Conservation (phyloP, 2,329 filamentous ascomycete species). For the Talaromyces sp. region DNA sequence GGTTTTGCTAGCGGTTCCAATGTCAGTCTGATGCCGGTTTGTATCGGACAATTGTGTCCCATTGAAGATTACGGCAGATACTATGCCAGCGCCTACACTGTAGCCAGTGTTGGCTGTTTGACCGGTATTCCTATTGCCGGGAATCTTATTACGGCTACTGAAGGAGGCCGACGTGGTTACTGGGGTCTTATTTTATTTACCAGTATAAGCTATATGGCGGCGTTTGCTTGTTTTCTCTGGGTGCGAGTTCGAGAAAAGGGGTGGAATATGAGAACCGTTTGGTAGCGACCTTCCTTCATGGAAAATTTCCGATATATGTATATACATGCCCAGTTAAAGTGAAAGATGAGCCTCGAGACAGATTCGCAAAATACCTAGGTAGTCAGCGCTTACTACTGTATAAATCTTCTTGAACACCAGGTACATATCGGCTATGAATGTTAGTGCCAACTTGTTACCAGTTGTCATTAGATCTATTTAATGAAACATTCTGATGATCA, state of each 20-base stretch:
- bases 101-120: conserved; percentile 23
- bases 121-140: conserved; percentile 24
- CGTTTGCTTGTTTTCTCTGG: conserved; percentile 10
- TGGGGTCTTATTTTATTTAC: conserved; percentile 18
- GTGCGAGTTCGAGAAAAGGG: conserved; percentile 7
- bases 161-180: conserved; percentile 17
- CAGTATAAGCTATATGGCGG: conserved; percentile 26
- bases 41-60: conserved; percentile 44
- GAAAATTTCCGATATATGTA: not conserved
- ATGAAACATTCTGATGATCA: too few relatives aligned
- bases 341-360: too few relatives aligned
- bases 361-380: too few relatives aligned
- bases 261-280: not conserved
- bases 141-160: conserved; percentile 17
- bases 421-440: too few relatives aligned
- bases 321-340: too few relatives aligned
- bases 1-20: conserved; percentile 36
- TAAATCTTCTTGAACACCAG: too few relatives aligned
- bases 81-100: conserved; percentile 30
- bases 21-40: conserved; percentile 37
- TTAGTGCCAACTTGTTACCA: too few relatives aligned
- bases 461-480: too few relatives aligned
- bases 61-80: conserved; percentile 38
- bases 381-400: too few relatives aligned
- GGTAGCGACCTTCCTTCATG: not conserved